phyloP scores from a whole-genome alignment of 148 eudicot genomes.

The Vaccinium myrtillus region DNA sequence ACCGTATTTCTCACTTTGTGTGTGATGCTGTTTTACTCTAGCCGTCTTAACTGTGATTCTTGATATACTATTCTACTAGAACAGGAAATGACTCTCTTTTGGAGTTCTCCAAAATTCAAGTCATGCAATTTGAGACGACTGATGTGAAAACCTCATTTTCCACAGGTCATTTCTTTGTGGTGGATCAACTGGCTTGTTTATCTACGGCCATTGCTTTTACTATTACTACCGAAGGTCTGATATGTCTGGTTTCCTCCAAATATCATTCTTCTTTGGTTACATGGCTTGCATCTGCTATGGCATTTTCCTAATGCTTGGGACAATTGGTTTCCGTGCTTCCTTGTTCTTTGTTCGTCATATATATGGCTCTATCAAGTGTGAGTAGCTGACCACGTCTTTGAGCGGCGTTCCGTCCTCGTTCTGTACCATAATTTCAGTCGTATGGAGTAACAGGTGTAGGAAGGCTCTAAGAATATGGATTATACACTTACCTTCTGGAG shows the following conservation, averaged over 20 bases:
- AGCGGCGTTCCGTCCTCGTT: too few relatives aligned
- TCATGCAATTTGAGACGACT: background rate
- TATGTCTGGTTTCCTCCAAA: slow-evolving; percentile 36
- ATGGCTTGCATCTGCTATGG: slow-evolving; percentile 19
- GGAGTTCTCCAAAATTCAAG: background rate
- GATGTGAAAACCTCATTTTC: background rate
- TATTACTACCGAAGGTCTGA: slow-evolving; percentile 27
- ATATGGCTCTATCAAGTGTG: slow-evolving; percentile 31
- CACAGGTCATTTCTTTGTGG: slow-evolving; percentile 44
- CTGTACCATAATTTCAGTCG: too few relatives aligned
- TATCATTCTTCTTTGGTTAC: slow-evolving; percentile 17
- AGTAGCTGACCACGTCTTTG: slow-evolving; percentile 5
- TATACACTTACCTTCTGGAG: too few relatives aligned
- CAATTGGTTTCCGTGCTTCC: slow-evolving; percentile 39
- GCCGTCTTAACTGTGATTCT: background rate
- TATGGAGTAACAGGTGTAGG: too few relatives aligned
- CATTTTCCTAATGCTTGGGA: slow-evolving; percentile 39
- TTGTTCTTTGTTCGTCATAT: slow-evolving; percentile 36
- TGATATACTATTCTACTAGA: background rate
- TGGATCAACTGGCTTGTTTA: slow-evolving; percentile 42
- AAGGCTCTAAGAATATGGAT: too few relatives aligned
- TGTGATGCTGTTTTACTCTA: background rate
- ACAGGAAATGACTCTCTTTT: background rate
- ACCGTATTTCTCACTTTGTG: background rate
- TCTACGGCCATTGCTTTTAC: slow-evolving; percentile 33